These are phyloP conservation scores for Pseudogymnoascus sp. DNA, from an alignment of 2,329 filamentous ascomycete genomes.

Conservation along the genomic window DNA sequence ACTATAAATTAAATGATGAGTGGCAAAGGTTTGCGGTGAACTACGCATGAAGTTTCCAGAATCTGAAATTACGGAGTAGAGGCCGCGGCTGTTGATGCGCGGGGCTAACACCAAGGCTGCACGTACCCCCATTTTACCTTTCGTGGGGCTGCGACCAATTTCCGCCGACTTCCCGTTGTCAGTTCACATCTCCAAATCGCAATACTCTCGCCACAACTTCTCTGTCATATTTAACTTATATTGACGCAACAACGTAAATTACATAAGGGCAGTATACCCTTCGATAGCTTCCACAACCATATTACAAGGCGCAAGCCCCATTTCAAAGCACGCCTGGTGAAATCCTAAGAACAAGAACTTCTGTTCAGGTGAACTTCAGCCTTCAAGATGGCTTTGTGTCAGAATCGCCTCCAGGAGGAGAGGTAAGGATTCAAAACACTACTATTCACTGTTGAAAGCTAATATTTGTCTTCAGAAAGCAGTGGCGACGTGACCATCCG, in stretches of 20 bases:
- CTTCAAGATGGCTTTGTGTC: constrained; percentile 69
- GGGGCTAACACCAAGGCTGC: constrained; percentile 4
- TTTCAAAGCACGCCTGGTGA: background rate
- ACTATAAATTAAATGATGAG: background rate
- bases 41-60: background rate
- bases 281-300: background rate
- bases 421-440: constrained; percentile 45
- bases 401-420: constrained; percentile 82
- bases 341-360: background rate
- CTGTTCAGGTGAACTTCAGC: background rate
- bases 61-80: background rate
- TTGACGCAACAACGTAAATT: background rate
- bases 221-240: background rate
- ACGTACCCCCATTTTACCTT: constrained; percentile 1
- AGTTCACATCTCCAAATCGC: constrained; percentile 5
- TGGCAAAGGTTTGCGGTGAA: background rate
- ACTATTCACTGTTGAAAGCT: background rate
- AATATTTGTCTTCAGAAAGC: constrained; percentile 55
- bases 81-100: constrained; percentile 7
- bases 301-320: background rate
- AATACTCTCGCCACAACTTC: background rate
- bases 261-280: background rate
- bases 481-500: constrained; percentile 94
- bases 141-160: constrained; percentile 7
- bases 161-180: constrained; percentile 8